Evolutionary conservation across 768 basidiomycete species (phyloP).

Genomic region (Rhodotorula kratochvilovae): DNA sequence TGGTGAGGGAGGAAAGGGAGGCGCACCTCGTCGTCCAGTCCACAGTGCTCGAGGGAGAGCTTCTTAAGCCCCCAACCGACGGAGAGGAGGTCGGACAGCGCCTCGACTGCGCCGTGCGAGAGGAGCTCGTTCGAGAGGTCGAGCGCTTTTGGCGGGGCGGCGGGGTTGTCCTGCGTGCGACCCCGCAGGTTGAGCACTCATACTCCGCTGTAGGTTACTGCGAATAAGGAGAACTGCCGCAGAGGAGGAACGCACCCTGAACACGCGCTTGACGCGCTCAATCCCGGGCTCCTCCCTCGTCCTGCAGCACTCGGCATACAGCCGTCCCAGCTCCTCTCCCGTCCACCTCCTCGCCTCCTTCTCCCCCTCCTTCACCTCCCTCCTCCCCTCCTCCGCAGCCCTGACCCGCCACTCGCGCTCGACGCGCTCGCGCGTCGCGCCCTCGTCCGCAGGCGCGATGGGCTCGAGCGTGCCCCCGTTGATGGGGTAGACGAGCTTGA

Average conservation of each 20-base stretch:
- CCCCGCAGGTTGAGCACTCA: conserved; percentile 4
- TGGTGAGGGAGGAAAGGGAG: conserved; percentile 9
- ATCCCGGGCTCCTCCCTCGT: conserved; percentile 47
- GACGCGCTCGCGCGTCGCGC: conserved; percentile 62
- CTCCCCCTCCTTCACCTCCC: conserved; percentile 45
- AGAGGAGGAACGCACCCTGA: conserved; percentile 19
- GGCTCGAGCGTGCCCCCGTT: conserved; percentile 55
- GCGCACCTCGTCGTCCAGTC: conserved; percentile 73
- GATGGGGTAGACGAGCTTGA: conserved; percentile 86
- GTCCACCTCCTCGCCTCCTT: conserved; percentile 62
- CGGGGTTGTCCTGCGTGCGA: conserved; percentile 47
- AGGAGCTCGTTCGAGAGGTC: conserved; percentile 78
- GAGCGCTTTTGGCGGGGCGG: conserved; percentile 63
- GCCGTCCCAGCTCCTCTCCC: conserved; percentile 72
- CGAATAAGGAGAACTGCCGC: too few relatives aligned
- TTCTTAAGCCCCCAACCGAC: conserved; percentile 91
- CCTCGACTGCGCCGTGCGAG: conserved; percentile 63
- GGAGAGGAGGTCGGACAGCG: conserved; percentile 82
- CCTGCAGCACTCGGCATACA: conserved; percentile 45
- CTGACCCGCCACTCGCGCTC: conserved; percentile 68
- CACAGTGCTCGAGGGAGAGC: conserved; percentile 76
- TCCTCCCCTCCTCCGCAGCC: conserved; percentile 64
- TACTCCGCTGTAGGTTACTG: too few relatives aligned
- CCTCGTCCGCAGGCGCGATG: conserved; percentile 71
- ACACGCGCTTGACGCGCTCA: conserved; percentile 36